These are phyloP conservation scores for Candida railenensis DNA, from an alignment of 805 yeast species.

Conservation along the genomic window DNA sequence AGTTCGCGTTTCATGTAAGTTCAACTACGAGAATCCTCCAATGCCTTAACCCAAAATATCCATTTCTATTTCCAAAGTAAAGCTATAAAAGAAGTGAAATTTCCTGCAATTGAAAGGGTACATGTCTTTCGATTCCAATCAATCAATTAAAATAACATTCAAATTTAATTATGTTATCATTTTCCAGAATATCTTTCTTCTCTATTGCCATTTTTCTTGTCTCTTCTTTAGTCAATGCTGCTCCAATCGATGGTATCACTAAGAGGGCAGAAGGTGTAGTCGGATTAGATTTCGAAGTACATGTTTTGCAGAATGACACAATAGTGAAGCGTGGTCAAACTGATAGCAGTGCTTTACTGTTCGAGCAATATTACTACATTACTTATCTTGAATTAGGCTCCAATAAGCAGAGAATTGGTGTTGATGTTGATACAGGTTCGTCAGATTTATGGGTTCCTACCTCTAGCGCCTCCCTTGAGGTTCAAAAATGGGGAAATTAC, in stretches of 20 bases:
- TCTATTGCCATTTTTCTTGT: background rate
- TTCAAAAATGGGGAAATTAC: background rate
- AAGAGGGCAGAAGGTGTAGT: background rate
- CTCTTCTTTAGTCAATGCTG: background rate
- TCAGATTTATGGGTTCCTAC: conserved; percentile 7
- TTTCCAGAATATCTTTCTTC: background rate
- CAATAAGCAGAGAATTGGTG: conserved; percentile 8
- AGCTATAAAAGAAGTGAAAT: too few relatives aligned
- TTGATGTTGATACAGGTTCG: conserved; percentile 12
- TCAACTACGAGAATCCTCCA: too few relatives aligned
- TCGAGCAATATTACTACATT: conserved; percentile 20
- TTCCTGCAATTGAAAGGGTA: too few relatives aligned
- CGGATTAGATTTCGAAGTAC: conserved; percentile 1
- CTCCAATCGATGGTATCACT: conserved; percentile 3
- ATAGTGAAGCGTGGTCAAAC: background rate
- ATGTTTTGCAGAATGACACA: background rate
- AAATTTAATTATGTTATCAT: background rate
- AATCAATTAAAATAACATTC: background rate
- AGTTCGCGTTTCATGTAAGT: too few relatives aligned
- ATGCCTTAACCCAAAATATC: too few relatives aligned
- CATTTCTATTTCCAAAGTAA: too few relatives aligned
- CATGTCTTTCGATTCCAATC: too few relatives aligned
- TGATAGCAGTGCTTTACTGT: background rate
- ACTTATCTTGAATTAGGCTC: conserved; percentile 17
- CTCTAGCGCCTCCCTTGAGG: background rate